These are phyloP conservation scores for Kuraishia hungarica DNA, from an alignment of 805 yeast genomes.

Conservation along the genomic window DNA sequence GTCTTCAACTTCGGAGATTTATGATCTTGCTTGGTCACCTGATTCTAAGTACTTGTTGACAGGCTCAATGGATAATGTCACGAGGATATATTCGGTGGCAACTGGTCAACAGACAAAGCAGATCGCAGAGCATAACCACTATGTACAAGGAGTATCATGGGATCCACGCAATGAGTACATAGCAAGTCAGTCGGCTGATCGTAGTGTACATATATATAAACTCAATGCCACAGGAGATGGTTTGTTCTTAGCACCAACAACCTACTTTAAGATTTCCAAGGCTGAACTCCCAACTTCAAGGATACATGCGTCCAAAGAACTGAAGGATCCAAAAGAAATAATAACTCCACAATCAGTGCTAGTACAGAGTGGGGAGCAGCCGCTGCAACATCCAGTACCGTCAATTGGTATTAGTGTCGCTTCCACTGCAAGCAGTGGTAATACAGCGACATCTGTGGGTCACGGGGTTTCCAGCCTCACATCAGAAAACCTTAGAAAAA, in stretches of 20 bases:
- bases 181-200: conserved; percentile 86
- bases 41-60: conserved; percentile 67
- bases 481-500: conserved; percentile 11
- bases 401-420: too few relatives aligned
- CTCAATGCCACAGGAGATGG: conserved; percentile 17
- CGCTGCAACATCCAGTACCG: background rate
- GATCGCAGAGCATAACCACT: conserved; percentile 71
- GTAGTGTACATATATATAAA: conserved; percentile 67
- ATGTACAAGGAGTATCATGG: conserved; percentile 95
- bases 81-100: conserved; percentile 54
- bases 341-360: background rate
- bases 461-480: conserved; percentile 6
- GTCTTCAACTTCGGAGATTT: conserved; percentile 65
- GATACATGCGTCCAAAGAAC: conserved; percentile 3
- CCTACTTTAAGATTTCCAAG: conserved; percentile 40
- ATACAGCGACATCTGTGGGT: too few relatives aligned
- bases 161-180: conserved; percentile 76
- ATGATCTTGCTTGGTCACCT: conserved; percentile 93
- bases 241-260: conserved; percentile 27
- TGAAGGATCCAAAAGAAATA: background rate
- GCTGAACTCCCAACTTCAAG: conserved; percentile 43
- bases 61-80: conserved; percentile 85
- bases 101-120: conserved; percentile 52
- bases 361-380: background rate
- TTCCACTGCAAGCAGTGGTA: too few relatives aligned